phyloP scores from a whole-genome alignment of 2,329 filamentous ascomycete genomes.

The Huntiella omanensis region DNA sequence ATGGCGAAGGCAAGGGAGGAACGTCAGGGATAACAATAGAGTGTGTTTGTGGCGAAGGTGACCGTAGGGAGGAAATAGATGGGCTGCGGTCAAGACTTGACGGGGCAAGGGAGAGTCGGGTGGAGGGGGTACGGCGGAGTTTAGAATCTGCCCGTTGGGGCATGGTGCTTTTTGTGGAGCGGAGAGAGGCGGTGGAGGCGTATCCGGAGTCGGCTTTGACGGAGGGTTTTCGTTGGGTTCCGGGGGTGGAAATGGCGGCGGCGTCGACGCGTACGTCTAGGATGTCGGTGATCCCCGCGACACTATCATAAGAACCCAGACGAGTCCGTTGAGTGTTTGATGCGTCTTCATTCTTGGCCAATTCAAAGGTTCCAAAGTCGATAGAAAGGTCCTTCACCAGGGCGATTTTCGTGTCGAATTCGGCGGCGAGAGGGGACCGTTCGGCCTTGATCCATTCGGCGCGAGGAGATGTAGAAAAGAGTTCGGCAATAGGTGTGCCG shows the following conservation, averaged over 20 bases:
- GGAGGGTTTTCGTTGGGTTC: slow-evolving; percentile 22
- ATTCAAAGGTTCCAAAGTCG: slow-evolving; percentile 18
- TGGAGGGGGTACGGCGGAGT: not conserved
- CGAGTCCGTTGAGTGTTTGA: too few relatives aligned
- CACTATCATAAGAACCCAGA: too few relatives aligned
- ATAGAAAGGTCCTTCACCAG: slow-evolving; percentile 5
- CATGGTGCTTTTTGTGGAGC: slow-evolving; percentile 19
- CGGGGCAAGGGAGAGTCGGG: not conserved
- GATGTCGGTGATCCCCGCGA: slow-evolving; percentile 16
- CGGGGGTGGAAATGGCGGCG: slow-evolving; percentile 24
- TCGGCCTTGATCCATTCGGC: not conserved
- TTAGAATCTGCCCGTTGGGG: too few relatives aligned
- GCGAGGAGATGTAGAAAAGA: not conserved
- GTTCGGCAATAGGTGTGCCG: slow-evolving; percentile 1
- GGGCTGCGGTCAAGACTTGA: slow-evolving; percentile 7
- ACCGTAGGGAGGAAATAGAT: not conserved
- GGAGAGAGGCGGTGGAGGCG: slow-evolving; percentile 38
- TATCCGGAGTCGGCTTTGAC: slow-evolving; percentile 42
- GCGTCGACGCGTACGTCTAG: slow-evolving; percentile 25
- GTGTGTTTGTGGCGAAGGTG: slow-evolving; percentile 1
- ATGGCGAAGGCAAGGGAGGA: slow-evolving; percentile 1
- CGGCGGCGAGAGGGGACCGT: not conserved
- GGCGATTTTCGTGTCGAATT: not conserved
- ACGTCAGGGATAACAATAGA: slow-evolving; percentile 6
- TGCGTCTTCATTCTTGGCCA: slow-evolving; percentile 13